phyloP scores from a whole-genome alignment of 768 basidiomycete species.

The Boletus subcaerulescens region DNA sequence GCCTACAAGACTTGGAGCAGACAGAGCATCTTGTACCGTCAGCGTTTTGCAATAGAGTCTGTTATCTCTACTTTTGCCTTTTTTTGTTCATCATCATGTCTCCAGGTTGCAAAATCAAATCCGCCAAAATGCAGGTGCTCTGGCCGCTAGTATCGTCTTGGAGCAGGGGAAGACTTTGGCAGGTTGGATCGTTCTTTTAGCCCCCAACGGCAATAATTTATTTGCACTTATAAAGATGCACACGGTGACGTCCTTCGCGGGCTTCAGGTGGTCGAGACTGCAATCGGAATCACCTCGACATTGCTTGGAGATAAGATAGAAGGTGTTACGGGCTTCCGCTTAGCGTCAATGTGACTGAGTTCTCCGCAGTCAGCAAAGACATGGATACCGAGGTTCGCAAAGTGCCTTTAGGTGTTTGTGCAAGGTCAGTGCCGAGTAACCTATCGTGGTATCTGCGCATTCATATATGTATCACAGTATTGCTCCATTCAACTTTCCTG shows the following conservation, averaged over 20 bases:
- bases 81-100: slow-evolving; percentile 2
- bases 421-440: slow-evolving; percentile 38
- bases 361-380: slow-evolving; percentile 73
- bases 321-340: slow-evolving; percentile 43
- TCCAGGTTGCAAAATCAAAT: slow-evolving; percentile 82
- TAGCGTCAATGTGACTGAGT: slow-evolving; percentile 15
- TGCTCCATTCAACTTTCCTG: slow-evolving; percentile 89
- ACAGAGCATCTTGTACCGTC: slow-evolving; percentile 80
- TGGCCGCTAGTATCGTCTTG: slow-evolving; percentile 86
- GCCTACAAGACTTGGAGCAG: slow-evolving; percentile 90
- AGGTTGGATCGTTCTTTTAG: slow-evolving; percentile 41
- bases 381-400: slow-evolving; percentile 93
- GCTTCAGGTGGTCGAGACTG: slow-evolving; percentile 82
- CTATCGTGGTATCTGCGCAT: background rate
- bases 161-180: slow-evolving; percentile 96
- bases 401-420: slow-evolving; percentile 85
- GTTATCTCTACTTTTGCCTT: slow-evolving; percentile 27
- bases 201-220: background rate
- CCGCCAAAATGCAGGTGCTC: slow-evolving; percentile 78
- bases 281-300: slow-evolving; percentile 76
- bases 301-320: slow-evolving; percentile 92
- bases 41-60: slow-evolving; percentile 86
- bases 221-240: slow-evolving; percentile 56
- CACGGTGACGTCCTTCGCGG: slow-evolving; percentile 94
- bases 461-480: slow-evolving; percentile 41